Evolutionary conservation across 192 early-diverging fungal species (phyloP).

Genomic region (Chytriomyces hyalinus): DNA sequence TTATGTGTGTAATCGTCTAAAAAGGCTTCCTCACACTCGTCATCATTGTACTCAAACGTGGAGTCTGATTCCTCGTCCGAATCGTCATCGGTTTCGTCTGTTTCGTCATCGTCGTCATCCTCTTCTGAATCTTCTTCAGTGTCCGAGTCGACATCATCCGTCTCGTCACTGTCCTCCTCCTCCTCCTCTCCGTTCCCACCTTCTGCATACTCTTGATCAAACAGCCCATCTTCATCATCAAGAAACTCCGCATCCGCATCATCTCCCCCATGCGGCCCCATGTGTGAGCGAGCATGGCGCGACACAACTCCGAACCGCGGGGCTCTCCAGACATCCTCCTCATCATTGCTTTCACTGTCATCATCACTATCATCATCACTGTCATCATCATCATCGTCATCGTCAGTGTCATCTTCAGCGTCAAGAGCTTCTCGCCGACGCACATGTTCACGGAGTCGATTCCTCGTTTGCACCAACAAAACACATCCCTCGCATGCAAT

Average conservation of each 20-base stretch:
- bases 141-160: neutral
- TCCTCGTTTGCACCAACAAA: neutral
- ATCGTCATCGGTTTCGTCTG: neutral
- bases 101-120: neutral
- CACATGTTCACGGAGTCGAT: neutral
- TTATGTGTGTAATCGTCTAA: conserved; percentile 28
- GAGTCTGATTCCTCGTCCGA: neutral
- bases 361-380: conserved; percentile 1
- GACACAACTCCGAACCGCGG: too few species aligned
- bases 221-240: neutral
- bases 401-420: neutral
- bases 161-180: neutral
- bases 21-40: conserved; percentile 14
- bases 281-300: too few species aligned
- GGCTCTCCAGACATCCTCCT: neutral
- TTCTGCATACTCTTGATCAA: neutral
- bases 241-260: too few species aligned
- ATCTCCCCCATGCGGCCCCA: too few species aligned
- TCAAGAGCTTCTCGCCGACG: neutral
- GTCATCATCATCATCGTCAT: conserved; percentile 10
- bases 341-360: neutral
- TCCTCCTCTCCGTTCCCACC: neutral
- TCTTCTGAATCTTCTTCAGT: neutral
- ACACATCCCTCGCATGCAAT: too few species aligned
- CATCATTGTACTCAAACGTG: neutral